phyloP scores from a whole-genome alignment of 192 early-diverging fungal species.

The Umbelopsis sp. region DNA sequence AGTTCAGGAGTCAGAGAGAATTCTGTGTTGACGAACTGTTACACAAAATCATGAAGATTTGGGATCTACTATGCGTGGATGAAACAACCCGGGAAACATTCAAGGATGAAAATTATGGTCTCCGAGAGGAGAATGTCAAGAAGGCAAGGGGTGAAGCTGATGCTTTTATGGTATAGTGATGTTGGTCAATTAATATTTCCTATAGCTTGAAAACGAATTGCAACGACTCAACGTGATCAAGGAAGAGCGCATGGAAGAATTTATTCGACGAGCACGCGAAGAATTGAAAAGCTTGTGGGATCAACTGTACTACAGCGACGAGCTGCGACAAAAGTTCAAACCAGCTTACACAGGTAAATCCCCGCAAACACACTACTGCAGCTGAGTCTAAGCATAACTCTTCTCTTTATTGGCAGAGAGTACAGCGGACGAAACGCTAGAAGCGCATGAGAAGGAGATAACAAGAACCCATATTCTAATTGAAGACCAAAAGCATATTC shows the following conservation, averaged over 20 bases:
- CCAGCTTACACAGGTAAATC: slow-evolving; percentile 24
- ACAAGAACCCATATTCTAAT: slow-evolving; percentile 38
- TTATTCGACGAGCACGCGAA: slow-evolving; percentile 43
- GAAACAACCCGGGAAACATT: neutral
- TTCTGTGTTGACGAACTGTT: slow-evolving; percentile 10
- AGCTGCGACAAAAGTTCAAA: slow-evolving; percentile 19
- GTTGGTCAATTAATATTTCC: neutral
- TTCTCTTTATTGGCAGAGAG: slow-evolving; percentile 15
- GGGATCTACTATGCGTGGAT: slow-evolving; percentile 2
- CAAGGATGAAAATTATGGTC: slow-evolving; percentile 18
- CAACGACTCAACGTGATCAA: slow-evolving; percentile 41
- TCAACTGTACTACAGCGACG: slow-evolving; percentile 38
- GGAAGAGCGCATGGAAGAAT: slow-evolving; percentile 43
- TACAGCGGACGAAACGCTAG: slow-evolving; percentile 38
- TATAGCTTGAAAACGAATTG: slow-evolving; percentile 49
- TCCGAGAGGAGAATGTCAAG: slow-evolving; percentile 14
- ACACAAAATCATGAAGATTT: slow-evolving; percentile 20
- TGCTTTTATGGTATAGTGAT: too few relatives aligned
- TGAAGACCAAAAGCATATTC: slow-evolving; percentile 45
- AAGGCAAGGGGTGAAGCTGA: neutral
- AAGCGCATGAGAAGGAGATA: slow-evolving; percentile 46
- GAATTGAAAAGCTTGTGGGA: slow-evolving; percentile 45
- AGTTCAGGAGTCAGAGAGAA: slow-evolving; percentile 15
- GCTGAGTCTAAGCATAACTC: neutral
- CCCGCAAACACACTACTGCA: neutral